A percentile compares a stretch with the other conserved stretches of the same genome.
Conservation (phyloP, 345 rosid genomes). For the Eutrema heterophyllum region DNA sequence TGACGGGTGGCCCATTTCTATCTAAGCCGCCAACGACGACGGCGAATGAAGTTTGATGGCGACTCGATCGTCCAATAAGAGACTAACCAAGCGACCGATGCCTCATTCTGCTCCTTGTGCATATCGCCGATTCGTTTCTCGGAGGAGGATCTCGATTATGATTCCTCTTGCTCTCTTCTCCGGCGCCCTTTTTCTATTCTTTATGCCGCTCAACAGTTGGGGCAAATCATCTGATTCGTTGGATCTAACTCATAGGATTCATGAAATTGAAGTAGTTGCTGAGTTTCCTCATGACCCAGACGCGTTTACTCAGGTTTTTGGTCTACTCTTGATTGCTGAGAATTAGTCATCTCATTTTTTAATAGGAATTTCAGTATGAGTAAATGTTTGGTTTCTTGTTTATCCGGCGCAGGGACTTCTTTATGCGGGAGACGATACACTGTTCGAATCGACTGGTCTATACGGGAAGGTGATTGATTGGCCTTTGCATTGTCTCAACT, state of each 20-base stretch:
- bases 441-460: slow-evolving; percentile 90
- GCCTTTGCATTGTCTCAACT: neutral
- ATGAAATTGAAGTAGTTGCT: slow-evolving; percentile 48
- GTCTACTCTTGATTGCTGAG: neutral
- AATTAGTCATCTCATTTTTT: neutral
- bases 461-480: slow-evolving; percentile 39
- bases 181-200: slow-evolving; percentile 29
- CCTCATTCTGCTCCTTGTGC: neutral
- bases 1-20: neutral
- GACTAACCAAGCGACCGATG: slow-evolving; percentile 31
- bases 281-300: slow-evolving; percentile 63
- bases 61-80: slow-evolving; percentile 37
- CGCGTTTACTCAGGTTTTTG: slow-evolving; percentile 67
- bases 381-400: neutral
- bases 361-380: neutral
- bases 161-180: slow-evolving; percentile 33
- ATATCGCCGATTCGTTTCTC: slow-evolving; percentile 26
- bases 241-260: slow-evolving; percentile 13
- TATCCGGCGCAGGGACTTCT: slow-evolving; percentile 66
- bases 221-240: neutral
- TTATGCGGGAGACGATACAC: slow-evolving; percentile 58
- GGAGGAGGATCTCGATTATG: slow-evolving; percentile 30
- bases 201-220: slow-evolving; percentile 36
- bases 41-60: slow-evolving; percentile 32
- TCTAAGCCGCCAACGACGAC: slow-evolving; percentile 1